phyloP scores from a whole-genome alignment of 2,329 filamentous ascomycete species.

The Clarireedia homoeocarpa region DNA sequence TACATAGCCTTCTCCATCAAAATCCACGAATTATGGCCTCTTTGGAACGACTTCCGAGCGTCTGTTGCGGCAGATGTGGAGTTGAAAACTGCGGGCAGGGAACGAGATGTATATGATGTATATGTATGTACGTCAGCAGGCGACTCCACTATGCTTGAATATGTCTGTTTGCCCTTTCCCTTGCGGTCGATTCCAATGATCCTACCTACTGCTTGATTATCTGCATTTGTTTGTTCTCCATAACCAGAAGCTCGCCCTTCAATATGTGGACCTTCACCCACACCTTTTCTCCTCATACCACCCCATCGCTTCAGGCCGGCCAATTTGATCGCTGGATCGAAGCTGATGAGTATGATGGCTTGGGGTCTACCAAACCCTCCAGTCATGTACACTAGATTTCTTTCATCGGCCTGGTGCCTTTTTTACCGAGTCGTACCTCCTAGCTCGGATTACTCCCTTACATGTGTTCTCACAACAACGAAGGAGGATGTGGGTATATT shows the following conservation, averaged over 20 bases:
- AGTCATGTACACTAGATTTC: conserved; percentile 39
- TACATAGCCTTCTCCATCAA: conserved; percentile 25
- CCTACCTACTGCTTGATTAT: conserved; percentile 17
- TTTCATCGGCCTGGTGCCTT: conserved; percentile 34
- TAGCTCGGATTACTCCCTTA: too few species aligned
- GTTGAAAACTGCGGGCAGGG: background rate
- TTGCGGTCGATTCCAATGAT: conserved; percentile 20
- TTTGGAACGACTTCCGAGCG: background rate
- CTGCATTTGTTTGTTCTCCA: background rate
- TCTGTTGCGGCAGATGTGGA: background rate
- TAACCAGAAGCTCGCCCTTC: conserved; percentile 19
- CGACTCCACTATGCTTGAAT: background rate
- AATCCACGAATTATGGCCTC: conserved; percentile 12
- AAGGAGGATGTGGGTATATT: too few species aligned
- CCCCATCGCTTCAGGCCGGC: conserved; percentile 24
- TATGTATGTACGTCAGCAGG: background rate
- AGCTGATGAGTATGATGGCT: conserved; percentile 36
- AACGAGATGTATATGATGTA: background rate
- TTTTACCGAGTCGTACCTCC: too few species aligned
- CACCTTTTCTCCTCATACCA: conserved; percentile 13
- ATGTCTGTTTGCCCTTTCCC: conserved; percentile 18
- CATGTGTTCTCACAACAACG: too few species aligned
- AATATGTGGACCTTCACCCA: conserved; percentile 24
- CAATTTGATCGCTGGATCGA: conserved; percentile 35
- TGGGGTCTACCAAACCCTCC: conserved; percentile 24